Evolutionary conservation across 306 rosid species (phyloP).

Genomic region (Luffa acutangula): DNA sequence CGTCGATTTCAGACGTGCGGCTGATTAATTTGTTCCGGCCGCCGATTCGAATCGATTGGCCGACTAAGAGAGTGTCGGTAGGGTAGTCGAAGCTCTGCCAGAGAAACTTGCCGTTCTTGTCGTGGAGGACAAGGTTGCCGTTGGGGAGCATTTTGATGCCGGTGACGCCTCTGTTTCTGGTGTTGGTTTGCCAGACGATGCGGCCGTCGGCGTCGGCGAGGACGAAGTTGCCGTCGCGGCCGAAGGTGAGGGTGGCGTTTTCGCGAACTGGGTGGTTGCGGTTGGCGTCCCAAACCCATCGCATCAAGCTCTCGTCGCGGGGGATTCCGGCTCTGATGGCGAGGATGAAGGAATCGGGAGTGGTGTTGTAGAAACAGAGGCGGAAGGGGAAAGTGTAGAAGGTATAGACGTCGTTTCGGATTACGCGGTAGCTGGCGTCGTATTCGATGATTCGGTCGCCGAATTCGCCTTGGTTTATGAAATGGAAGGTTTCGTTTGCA

Average conservation of each 20-base stretch:
- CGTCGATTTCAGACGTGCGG: slow-evolving; percentile 16
- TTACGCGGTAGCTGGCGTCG: slow-evolving; percentile 15
- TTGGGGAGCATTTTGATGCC: slow-evolving; percentile 14
- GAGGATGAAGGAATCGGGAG: slow-evolving; percentile 17
- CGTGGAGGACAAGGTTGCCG: slow-evolving; percentile 23
- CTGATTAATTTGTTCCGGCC: slow-evolving; percentile 18
- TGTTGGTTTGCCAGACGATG: slow-evolving; percentile 29
- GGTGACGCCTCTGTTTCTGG: slow-evolving; percentile 22
- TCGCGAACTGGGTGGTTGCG: slow-evolving; percentile 20
- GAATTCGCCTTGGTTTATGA: slow-evolving; percentile 21
- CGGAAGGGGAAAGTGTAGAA: slow-evolving; percentile 17
- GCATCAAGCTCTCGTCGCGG: slow-evolving; percentile 9
- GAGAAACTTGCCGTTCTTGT: slow-evolving; percentile 12
- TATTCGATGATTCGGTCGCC: slow-evolving; percentile 16
- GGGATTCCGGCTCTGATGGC: slow-evolving; percentile 20
- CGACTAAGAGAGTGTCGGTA: slow-evolving; percentile 16
- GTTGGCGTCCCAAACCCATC: slow-evolving; percentile 36
- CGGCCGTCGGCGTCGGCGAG: slow-evolving; percentile 15
- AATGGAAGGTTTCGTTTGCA: slow-evolving; percentile 13
- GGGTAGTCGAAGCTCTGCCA: slow-evolving; percentile 34
- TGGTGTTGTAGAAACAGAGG: slow-evolving; percentile 31
- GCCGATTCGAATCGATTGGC: slow-evolving; percentile 14
- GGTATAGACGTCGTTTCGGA: not conserved
- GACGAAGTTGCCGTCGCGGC: slow-evolving; percentile 19
- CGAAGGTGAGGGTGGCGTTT: slow-evolving; percentile 21